Conservation (phyloP, 106 monocot genomes). For the Dioscorea zingiberensis region DNA sequence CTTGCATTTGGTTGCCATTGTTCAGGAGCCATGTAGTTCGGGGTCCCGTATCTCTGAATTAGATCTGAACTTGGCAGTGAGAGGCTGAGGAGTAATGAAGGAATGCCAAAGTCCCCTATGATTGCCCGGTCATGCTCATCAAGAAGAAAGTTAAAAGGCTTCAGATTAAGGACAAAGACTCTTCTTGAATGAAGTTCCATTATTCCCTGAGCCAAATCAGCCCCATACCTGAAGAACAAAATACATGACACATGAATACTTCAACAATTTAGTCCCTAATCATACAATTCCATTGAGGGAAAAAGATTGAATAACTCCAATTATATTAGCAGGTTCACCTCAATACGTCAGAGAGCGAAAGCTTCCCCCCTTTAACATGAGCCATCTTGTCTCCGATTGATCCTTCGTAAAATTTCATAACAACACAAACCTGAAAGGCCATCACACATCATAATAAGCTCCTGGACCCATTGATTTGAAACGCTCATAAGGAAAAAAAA, state of each 20-base stretch:
- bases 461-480: not conserved
- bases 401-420: slow-evolving; percentile 91
- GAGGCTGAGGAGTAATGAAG: slow-evolving; percentile 40
- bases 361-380: slow-evolving; percentile 61
- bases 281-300: not conserved
- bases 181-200: slow-evolving; percentile 63
- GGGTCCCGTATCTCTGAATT: slow-evolving; percentile 57
- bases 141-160: slow-evolving; percentile 81
- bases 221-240: slow-evolving; percentile 54
- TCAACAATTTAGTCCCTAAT: not conserved
- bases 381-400: slow-evolving; percentile 93
- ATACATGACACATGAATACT: not conserved
- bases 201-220: slow-evolving; percentile 64
- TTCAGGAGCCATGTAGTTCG: slow-evolving; percentile 96
- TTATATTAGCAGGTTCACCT: slow-evolving; percentile 26
- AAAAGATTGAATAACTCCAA: not conserved
- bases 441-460: not conserved
- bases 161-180: slow-evolving; percentile 73
- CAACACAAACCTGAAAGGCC: slow-evolving; percentile 59
- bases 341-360: slow-evolving; percentile 61
- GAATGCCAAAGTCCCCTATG: slow-evolving; percentile 86
- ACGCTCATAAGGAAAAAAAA: not conserved
- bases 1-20: slow-evolving; percentile 79
- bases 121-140: slow-evolving; percentile 55
- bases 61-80: slow-evolving; percentile 41